Evolutionary conservation across 2,329 filamentous ascomycete species (phyloP).

Genomic region (Botryotinia calthae): DNA sequence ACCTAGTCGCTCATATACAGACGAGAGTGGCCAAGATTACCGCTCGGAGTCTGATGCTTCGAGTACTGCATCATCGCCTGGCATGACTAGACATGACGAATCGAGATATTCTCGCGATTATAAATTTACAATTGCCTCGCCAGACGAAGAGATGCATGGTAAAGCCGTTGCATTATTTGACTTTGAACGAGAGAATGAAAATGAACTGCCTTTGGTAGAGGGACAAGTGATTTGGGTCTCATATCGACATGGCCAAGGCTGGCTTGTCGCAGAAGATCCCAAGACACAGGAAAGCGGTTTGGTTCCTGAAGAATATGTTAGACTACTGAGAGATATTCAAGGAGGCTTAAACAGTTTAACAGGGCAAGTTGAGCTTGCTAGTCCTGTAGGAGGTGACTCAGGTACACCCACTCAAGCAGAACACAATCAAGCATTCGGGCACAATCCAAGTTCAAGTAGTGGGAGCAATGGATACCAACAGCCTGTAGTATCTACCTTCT

Average conservation of each 20-base stretch:
- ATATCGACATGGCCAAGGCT: conserved; percentile 93
- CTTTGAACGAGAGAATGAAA: conserved; percentile 93
- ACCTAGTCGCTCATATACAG: conserved; percentile 40
- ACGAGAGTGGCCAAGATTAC: conserved; percentile 41
- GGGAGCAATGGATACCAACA: conserved; percentile 63
- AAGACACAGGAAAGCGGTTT: conserved; percentile 91
- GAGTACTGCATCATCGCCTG: conserved; percentile 58
- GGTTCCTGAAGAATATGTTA: conserved; percentile 94
- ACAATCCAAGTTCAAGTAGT: conserved; percentile 45
- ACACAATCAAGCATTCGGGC: conserved; percentile 48
- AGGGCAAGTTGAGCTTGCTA: conserved; percentile 51
- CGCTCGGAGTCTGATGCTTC: conserved; percentile 57
- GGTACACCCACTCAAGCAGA: conserved; percentile 62
- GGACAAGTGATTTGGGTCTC: conserved; percentile 96
- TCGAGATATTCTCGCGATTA: conserved; percentile 87
- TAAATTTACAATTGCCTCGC: conserved; percentile 90
- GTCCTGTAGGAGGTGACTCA: conserved; percentile 53
- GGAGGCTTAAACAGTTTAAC: conserved; percentile 77
- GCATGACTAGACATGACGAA: conserved; percentile 61
- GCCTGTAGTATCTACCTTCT: conserved; percentile 66
- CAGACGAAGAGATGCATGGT: conserved; percentile 96
- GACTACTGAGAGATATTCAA: conserved; percentile 87
- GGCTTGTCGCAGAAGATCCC: conserved; percentile 94
- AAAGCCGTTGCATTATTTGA: conserved; percentile 95
- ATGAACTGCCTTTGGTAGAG: conserved; percentile 87